A percentile compares a stretch with the other conserved stretches of the same genome.
These are phyloP conservation scores for Aureobasidium sp. DNA, from an alignment of 2,329 filamentous ascomycete genomes.

Conservation along the genomic window DNA sequence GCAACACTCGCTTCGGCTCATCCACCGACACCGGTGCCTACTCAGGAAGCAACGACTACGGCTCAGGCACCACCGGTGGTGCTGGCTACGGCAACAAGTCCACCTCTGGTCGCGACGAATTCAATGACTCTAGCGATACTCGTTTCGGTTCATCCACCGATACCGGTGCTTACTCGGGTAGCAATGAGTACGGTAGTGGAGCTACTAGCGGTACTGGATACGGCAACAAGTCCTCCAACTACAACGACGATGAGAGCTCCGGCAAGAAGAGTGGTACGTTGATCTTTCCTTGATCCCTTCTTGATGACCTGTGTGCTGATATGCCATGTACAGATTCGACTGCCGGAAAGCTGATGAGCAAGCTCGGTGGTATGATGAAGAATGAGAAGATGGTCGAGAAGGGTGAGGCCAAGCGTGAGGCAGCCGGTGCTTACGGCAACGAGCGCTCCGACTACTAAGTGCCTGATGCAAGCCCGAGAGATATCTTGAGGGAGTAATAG, in stretches of 20 bases:
- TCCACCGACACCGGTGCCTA: constrained; percentile 25
- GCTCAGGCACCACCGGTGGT: neutral
- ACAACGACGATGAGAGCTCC: neutral
- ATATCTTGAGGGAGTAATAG: neutral
- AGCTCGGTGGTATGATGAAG: constrained; percentile 38
- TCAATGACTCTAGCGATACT: constrained; percentile 18
- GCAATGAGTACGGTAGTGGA: neutral
- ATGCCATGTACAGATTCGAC: constrained; percentile 30
- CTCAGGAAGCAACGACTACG: constrained; percentile 9
- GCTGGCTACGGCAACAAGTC: constrained; percentile 18
- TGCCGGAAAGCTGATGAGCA: constrained; percentile 46
- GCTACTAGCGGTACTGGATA: constrained; percentile 27
- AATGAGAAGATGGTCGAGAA: constrained; percentile 41
- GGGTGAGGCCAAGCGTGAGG: constrained; percentile 44
- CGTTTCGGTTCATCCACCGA: neutral
- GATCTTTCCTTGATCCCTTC: too few relatives aligned
- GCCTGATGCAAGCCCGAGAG: neutral
- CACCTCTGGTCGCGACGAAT: constrained; percentile 26
- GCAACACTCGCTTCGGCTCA: constrained; percentile 16
- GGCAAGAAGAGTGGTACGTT: neutral
- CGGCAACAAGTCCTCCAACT: constrained; percentile 26
- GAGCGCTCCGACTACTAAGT: neutral
- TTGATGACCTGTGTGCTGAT: neutral
- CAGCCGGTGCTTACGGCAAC: constrained; percentile 12
- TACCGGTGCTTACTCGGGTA: neutral